These are phyloP conservation scores for Cystobasidium slooffiae DNA, from an alignment of 1,284 basidiomycete genomes.

Conservation along the genomic window DNA sequence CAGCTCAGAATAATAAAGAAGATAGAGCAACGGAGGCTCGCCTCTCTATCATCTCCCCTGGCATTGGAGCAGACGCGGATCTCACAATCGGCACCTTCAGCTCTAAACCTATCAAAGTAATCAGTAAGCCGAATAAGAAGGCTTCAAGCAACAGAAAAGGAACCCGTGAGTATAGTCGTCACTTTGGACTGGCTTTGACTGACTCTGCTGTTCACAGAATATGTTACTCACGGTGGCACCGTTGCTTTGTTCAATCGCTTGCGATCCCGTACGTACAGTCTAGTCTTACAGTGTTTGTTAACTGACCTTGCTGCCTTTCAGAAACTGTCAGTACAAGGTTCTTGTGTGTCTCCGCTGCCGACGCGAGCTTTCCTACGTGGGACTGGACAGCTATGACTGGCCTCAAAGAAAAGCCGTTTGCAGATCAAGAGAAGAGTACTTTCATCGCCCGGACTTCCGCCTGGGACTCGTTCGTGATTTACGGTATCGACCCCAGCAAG, in stretches of 20 bases:
- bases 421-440: constrained; percentile 33
- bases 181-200: constrained; percentile 42
- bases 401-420: constrained; percentile 67
- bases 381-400: constrained; percentile 82
- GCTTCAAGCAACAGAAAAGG: constrained; percentile 89
- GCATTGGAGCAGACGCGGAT: constrained; percentile 68
- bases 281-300: neutral
- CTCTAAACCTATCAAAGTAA: constrained; percentile 92
- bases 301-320: constrained; percentile 11
- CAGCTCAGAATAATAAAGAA: constrained; percentile 60
- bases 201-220: constrained; percentile 63
- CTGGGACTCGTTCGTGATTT: constrained; percentile 91
- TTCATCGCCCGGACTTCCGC: constrained; percentile 58
- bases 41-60: constrained; percentile 83
- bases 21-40: constrained; percentile 68
- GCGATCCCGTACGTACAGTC: constrained; percentile 79
- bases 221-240: constrained; percentile 92
- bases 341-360: constrained; percentile 88
- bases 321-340: constrained; percentile 72
- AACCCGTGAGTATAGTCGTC: constrained; percentile 63
- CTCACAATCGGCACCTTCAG: constrained; percentile 82
- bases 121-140: constrained; percentile 74
- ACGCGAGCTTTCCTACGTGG: constrained; percentile 84
- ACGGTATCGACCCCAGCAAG: constrained; percentile 65
- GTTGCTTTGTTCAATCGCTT: constrained; percentile 93